Percentiles rank a stretch among this genome's conserved stretches.
Conservation (phyloP, 2,329 filamentous ascomycete species). For the Fusarium brevicatenulatum region DNA sequence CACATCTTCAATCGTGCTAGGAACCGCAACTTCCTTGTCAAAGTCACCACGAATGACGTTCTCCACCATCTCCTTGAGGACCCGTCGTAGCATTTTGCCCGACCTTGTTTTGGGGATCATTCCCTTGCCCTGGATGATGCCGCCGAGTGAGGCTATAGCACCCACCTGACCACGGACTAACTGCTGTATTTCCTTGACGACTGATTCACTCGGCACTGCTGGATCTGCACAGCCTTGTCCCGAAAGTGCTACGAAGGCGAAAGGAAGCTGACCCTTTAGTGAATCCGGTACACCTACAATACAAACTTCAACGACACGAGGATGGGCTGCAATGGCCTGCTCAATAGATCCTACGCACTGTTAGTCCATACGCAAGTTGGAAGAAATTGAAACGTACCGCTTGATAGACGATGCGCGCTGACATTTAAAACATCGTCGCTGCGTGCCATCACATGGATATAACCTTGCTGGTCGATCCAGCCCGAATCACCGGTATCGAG, state of each 20-base stretch:
- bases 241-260: conserved; percentile 79
- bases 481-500: conserved; percentile 93
- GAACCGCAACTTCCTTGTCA: conserved; percentile 76
- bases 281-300: conserved; percentile 87
- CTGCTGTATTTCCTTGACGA: conserved; percentile 72
- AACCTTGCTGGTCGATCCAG: conserved; percentile 80
- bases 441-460: conserved; percentile 71
- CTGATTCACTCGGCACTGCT: conserved; percentile 58
- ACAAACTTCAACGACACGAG: conserved; percentile 81
- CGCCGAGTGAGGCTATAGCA: conserved; percentile 84
- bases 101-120: conserved; percentile 93
- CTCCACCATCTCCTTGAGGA: conserved; percentile 85
- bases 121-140: conserved; percentile 83
- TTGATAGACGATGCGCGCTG: conserved; percentile 91
- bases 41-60: conserved; percentile 80
- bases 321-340: conserved; percentile 87
- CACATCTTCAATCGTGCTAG: conserved; percentile 86
- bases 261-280: conserved; percentile 90
- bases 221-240: conserved; percentile 59
- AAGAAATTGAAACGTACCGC: conserved; percentile 64
- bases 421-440: conserved; percentile 94
- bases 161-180: conserved; percentile 85
- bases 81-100: conserved; percentile 88
- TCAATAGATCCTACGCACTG: conserved; percentile 77
- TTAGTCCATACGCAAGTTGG: not conserved